Conservation (phyloP, 2,329 filamentous ascomycete species). For the Ophiocordyceps unilateralis region DNA sequence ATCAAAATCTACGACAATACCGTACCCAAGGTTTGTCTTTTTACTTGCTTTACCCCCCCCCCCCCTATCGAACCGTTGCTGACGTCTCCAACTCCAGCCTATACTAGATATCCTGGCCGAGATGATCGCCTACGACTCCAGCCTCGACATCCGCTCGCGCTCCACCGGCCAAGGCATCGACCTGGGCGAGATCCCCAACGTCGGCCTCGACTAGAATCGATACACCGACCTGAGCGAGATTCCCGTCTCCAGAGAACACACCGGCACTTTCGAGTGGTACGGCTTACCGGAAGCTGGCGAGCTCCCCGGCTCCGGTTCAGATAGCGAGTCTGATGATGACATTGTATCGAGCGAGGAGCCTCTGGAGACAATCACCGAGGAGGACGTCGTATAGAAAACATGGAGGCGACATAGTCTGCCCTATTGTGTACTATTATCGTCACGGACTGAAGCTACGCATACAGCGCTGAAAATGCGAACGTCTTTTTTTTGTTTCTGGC, state of each 20-base stretch:
- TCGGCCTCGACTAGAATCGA: constrained; percentile 32
- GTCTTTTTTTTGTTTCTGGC: neutral
- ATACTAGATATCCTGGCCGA: constrained; percentile 92
- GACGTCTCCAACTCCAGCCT: constrained; percentile 31
- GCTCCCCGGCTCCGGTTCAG: no score
- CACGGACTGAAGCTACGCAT: neutral
- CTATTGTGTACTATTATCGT: neutral
- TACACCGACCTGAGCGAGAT: neutral
- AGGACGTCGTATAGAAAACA: neutral
- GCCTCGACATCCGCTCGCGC: constrained; percentile 39
- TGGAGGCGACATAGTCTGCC: neutral
- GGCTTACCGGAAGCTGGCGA: no score
- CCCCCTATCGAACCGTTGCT: neutral
- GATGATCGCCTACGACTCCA: constrained; percentile 89
- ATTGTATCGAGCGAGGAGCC: no score
- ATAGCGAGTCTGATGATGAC: no score
- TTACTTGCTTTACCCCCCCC: neutral
- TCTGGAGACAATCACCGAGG: no score
- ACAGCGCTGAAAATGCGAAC: neutral
- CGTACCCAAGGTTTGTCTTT: constrained; percentile 59
- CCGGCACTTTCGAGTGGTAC: no score
- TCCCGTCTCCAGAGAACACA: no score
- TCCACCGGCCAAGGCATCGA: constrained; percentile 17
- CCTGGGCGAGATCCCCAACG: constrained; percentile 30
- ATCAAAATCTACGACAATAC: constrained; percentile 98